Evolutionary conservation across 2,329 filamentous ascomycete genomes (phyloP).

Genomic region (Diaporthe vaccinii): DNA sequence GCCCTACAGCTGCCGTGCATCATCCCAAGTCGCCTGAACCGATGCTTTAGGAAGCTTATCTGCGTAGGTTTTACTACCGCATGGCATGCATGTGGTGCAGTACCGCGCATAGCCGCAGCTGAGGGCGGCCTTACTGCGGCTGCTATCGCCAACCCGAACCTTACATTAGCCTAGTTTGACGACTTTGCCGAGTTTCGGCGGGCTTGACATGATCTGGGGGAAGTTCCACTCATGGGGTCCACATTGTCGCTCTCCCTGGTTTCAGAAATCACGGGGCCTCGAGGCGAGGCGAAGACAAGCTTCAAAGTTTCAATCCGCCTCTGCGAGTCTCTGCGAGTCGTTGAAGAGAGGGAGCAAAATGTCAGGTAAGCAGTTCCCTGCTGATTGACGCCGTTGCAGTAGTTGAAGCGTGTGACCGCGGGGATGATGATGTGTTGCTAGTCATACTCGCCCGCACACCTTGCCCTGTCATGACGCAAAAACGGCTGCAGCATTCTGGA

Average conservation of each 20-base stretch:
- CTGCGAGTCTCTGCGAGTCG: slow-evolving; percentile 6
- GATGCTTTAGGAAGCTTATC: slow-evolving; percentile 7
- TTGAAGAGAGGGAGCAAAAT: background rate
- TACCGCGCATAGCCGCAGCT: slow-evolving; percentile 20
- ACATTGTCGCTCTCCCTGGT: background rate
- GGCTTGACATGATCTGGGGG: slow-evolving; percentile 26
- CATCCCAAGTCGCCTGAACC: slow-evolving; percentile 1
- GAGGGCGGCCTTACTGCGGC: slow-evolving; percentile 13
- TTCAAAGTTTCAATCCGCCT: slow-evolving; percentile 21
- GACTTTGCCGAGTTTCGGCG: slow-evolving; percentile 25
- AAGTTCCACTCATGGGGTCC: slow-evolving; percentile 19
- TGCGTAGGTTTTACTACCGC: background rate
- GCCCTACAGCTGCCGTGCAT: slow-evolving; percentile 11
- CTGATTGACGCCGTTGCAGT: background rate
- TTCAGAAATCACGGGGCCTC: slow-evolving; percentile 19
- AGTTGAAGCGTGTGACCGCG: background rate
- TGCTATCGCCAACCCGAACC: background rate
- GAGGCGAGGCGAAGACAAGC: slow-evolving; percentile 24
- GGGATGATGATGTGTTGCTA: background rate
- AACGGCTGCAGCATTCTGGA: background rate
- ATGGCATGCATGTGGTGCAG: background rate
- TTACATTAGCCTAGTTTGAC: slow-evolving; percentile 5
- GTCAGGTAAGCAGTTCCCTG: no score
- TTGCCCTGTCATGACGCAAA: background rate
- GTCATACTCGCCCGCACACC: background rate